These are phyloP conservation scores for Mycosphaerella sp. DNA, from an alignment of 2,329 filamentous ascomycete species.

Conservation along the genomic window DNA sequence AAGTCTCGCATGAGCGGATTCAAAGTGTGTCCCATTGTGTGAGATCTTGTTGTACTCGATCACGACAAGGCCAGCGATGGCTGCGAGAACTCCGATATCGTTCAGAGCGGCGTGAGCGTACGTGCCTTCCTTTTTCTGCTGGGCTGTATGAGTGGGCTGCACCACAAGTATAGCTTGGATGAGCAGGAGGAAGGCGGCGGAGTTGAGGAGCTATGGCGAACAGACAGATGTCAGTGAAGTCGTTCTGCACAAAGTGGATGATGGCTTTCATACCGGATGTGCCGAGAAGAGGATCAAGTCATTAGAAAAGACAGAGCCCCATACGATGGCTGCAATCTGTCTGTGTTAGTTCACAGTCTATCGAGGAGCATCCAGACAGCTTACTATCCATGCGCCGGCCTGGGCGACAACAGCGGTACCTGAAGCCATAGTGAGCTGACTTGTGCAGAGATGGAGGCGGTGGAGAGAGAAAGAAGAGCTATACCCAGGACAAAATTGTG, in stretches of 20 bases:
- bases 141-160: conserved; percentile 73
- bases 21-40: conserved; percentile 64
- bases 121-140: conserved; percentile 63
- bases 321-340: conserved; percentile 65
- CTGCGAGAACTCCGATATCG: conserved; percentile 53
- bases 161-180: conserved; percentile 76
- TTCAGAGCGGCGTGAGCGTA: conserved; percentile 65
- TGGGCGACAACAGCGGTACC: conserved; percentile 79
- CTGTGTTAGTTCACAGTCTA: background rate
- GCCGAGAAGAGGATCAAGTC: conserved; percentile 76
- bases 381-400: conserved; percentile 63
- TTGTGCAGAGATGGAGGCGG: background rate
- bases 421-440: conserved; percentile 34
- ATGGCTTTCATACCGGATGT: conserved; percentile 64
- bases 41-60: conserved; percentile 81
- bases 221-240: conserved; percentile 2
- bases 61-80: conserved; percentile 59
- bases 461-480: conserved; percentile 16
- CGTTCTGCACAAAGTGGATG: background rate
- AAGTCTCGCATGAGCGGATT: conserved; percentile 72
- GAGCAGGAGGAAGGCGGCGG: conserved; percentile 63
- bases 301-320: conserved; percentile 66
- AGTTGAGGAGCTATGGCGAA: conserved; percentile 32
- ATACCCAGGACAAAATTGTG: conserved; percentile 70
- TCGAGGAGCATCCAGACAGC: conserved; percentile 16